Percentiles rank a stretch among this genome's conserved stretches.
Conservation (phyloP, 208 protist species). For the Tetramitus jugosus region DNA sequence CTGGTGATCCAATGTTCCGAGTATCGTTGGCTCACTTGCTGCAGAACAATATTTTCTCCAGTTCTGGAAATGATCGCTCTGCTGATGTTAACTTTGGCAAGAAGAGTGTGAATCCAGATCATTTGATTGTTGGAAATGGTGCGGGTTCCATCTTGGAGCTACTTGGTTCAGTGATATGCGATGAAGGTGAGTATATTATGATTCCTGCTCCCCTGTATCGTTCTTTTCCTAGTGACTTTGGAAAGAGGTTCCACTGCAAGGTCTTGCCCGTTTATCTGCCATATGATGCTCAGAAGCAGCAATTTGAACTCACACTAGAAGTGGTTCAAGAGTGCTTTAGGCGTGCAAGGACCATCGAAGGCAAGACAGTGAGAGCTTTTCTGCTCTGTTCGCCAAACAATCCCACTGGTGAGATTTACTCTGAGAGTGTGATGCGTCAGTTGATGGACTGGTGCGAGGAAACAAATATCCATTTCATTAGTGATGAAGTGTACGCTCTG, state of each 20-base stretch:
- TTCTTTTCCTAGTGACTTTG: background rate
- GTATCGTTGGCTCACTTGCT: background rate
- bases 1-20: background rate
- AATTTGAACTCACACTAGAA: background rate
- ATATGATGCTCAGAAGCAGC: background rate
- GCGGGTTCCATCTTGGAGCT: background rate
- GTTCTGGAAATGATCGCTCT: too few species aligned
- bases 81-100: too few species aligned
- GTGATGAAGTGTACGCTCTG: constrained; percentile 25
- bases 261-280: background rate
- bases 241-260: background rate
- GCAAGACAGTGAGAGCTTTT: background rate
- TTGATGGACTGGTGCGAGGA: constrained; percentile 17
- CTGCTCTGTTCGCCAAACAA: background rate
- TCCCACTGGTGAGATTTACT: constrained; percentile 9
- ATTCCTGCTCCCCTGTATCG: background rate
- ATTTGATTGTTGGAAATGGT: constrained; percentile 7
- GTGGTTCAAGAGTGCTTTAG: background rate
- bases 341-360: background rate
- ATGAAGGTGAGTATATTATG: background rate
- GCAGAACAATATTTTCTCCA: background rate
- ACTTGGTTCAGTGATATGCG: background rate
- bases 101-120: background rate
- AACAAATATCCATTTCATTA: constrained; percentile 21
- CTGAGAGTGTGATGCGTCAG: background rate